Evolutionary conservation across 139 green algal genomes (phyloP), one percentile per base, ranked within the genome.

Genomic region (Picochlorum sp.): DNA sequence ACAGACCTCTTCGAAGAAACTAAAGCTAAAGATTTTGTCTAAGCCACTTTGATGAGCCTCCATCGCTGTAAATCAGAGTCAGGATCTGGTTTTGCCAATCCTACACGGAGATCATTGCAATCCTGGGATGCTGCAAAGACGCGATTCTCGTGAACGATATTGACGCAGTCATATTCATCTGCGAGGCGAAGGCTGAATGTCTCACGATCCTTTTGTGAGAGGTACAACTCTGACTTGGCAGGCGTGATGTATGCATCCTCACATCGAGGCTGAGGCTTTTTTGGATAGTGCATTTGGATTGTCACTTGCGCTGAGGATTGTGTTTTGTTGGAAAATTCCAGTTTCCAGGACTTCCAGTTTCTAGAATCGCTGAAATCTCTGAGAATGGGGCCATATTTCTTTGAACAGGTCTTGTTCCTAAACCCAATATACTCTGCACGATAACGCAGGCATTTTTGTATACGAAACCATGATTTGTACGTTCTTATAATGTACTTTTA

Each of bases 371-470:
- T 54, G 47, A 54, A 54, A 54, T 54, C 47, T 2, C 47, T 20
- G 47, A 54, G 47, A 54, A 54, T 54, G 18, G 47, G 47, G 5
- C 47, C 47, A 21, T 54, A 7, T 26, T 54, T 21, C 47, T 20
- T 18, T 13, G 47, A 54, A 13, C 47, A 54, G 18, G 9, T 54
- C 47, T 54, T 54, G 47, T 54, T 54, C 47, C 6, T 18, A 21
- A 54, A 54, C n/a, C 47, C 47, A 54, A 54, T 54, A 21, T 21
- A 21, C n/a, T 54, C 47, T 54, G 47, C 47, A 54, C 11, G 47
- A 20, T 10, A 54, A 9, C 11, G 47, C 47, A 54, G n/a, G 2
- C 47, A 54, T 54, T 21, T 9, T 54, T 20, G 15, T 13, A 18
- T 6, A 6, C 10, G 34, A 11, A 20, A 14, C 6, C 45, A 51